Conservation (phyloP, 805 yeast genomes). For the Cyberlindnera maclurae region DNA sequence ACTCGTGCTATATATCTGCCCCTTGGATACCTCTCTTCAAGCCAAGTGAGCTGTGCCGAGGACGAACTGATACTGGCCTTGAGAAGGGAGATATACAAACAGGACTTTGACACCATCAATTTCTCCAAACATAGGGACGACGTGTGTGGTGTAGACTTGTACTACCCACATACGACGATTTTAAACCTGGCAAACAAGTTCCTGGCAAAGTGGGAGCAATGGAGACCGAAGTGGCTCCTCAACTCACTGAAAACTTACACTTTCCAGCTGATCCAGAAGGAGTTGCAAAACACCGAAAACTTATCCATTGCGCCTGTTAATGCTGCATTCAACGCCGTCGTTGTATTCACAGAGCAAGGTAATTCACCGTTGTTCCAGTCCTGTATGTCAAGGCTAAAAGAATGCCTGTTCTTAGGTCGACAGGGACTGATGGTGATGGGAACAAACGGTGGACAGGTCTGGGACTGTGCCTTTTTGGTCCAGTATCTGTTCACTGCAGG, state of each 20-base stretch:
- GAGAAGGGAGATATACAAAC: constrained; percentile 71
- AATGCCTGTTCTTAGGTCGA: constrained; percentile 76
- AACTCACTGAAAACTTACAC: constrained; percentile 43
- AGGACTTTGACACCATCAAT: constrained; percentile 51
- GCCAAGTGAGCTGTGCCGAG: constrained; percentile 45
- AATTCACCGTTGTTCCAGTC: constrained; percentile 53
- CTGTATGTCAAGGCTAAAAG: constrained; percentile 56
- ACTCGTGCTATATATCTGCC: constrained; percentile 89
- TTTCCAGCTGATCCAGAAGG: constrained; percentile 64
- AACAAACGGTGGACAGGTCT: constrained; percentile 93
- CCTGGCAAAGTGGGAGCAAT: constrained; percentile 60
- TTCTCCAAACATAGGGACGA: constrained; percentile 69
- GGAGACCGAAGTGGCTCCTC: constrained; percentile 69
- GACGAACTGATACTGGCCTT: constrained; percentile 59
- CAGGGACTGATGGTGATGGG: constrained; percentile 94
- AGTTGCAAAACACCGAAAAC: constrained; percentile 68
- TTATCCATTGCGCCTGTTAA: constrained; percentile 92
- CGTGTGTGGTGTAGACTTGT: constrained; percentile 87
- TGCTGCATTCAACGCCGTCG: constrained; percentile 76
- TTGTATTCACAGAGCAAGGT: constrained; percentile 66
- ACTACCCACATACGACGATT: constrained; percentile 80
- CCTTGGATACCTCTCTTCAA: constrained; percentile 69
- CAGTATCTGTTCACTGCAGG: constrained; percentile 82
- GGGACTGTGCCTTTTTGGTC: constrained; percentile 92
- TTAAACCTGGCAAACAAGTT: constrained; percentile 55